Conservation (phyloP, 805 yeast species). For the Saccharomyces kudriavzevii region DNA sequence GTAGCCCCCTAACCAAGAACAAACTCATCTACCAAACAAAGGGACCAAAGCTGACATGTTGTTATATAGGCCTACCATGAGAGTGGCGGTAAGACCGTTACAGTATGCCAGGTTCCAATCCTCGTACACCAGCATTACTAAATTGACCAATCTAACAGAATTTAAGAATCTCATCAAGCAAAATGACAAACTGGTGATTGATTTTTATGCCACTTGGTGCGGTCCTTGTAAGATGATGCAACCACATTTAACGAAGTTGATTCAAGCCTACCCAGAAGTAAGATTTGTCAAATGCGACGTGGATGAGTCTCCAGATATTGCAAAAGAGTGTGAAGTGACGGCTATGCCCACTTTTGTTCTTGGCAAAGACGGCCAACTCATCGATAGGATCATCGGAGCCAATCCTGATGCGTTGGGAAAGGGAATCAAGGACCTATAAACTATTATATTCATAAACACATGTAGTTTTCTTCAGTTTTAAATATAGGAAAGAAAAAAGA, state of each 20-base stretch:
- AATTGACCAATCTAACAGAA: conserved; percentile 29
- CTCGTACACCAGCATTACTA: conserved; percentile 25
- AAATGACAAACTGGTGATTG: conserved; percentile 41
- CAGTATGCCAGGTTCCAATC: conserved; percentile 5
- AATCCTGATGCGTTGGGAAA: conserved; percentile 30
- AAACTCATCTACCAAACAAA: background rate
- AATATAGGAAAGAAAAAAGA: background rate
- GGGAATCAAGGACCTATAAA: conserved; percentile 23
- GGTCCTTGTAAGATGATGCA: conserved; percentile 72
- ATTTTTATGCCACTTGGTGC: conserved; percentile 70
- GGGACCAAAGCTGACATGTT: conserved; percentile 1
- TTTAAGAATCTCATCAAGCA: conserved; percentile 31
- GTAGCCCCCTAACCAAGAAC: background rate
- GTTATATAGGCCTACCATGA: background rate
- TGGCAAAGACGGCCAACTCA: conserved; percentile 50
- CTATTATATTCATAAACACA: background rate
- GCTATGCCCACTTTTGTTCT: conserved; percentile 74
- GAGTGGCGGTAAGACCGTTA: background rate
- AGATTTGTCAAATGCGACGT: conserved; percentile 66
- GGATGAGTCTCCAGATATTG: conserved; percentile 52
- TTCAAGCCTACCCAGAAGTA: conserved; percentile 35
- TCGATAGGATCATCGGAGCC: conserved; percentile 61
- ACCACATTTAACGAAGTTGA: conserved; percentile 42
- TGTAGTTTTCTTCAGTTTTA: background rate
- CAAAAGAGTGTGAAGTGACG: conserved; percentile 49